Conservation (phyloP, 768 basidiomycete species). For the Serendipita indica region DNA sequence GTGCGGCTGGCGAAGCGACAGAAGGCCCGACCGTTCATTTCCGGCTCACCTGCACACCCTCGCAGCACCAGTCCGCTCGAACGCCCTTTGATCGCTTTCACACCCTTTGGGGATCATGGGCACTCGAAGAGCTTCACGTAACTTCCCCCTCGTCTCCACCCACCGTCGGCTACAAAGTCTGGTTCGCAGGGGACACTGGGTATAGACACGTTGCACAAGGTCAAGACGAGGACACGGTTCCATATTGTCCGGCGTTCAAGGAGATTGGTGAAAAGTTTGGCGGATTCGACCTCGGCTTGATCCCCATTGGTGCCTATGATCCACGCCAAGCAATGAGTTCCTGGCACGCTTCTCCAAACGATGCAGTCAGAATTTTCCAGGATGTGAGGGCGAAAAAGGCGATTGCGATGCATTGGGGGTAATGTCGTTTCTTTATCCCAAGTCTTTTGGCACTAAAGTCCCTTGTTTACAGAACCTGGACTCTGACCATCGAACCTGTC, state of each 20-base stretch:
- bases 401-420: conserved; percentile 62
- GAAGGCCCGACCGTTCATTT: conserved; percentile 20
- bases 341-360: conserved; percentile 52
- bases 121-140: conserved; percentile 36
- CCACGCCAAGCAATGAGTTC: conserved; percentile 42
- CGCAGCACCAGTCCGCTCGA: conserved; percentile 49
- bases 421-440: conserved; percentile 15
- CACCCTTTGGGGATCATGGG: conserved; percentile 55
- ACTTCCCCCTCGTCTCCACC: conserved; percentile 15
- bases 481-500: conserved; percentile 38
- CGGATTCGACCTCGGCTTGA: conserved; percentile 50
- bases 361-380: conserved; percentile 51
- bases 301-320: conserved; percentile 46
- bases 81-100: conserved; percentile 35
- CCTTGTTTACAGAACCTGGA: conserved; percentile 32
- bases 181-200: conserved; percentile 60
- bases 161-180: conserved; percentile 27
- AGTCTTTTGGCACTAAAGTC: not conserved
- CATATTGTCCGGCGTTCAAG: conserved; percentile 56
- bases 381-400: conserved; percentile 46
- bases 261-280: conserved; percentile 52
- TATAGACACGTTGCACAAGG: conserved; percentile 35
- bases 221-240: conserved; percentile 34
- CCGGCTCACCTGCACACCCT: conserved; percentile 43
- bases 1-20: not conserved